These are phyloP conservation scores for Staphylotrichum longicolle DNA, from an alignment of 495 filamentous ascomycete genomes.

Conservation along the genomic window DNA sequence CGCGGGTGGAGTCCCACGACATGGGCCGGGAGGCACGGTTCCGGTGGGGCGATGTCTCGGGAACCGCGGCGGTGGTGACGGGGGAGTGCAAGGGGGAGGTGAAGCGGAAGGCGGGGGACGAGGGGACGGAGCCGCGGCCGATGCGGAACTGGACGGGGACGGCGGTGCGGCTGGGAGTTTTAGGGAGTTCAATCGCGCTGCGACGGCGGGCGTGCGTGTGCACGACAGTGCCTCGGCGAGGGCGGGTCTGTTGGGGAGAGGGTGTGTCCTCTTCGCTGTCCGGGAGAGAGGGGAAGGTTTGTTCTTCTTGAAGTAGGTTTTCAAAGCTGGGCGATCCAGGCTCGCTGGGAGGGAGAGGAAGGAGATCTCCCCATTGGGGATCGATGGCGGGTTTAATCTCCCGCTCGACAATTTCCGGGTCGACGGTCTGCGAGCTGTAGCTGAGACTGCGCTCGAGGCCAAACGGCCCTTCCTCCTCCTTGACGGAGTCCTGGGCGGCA, in stretches of 20 bases:
- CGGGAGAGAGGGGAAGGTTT: conserved; percentile 46
- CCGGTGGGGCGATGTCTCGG: conserved; percentile 26
- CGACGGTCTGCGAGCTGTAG: conserved; percentile 41
- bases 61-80: conserved; percentile 22
- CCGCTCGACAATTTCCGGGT: conserved; percentile 48
- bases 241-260: conserved; percentile 42
- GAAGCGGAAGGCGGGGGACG: conserved; percentile 38
- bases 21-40: conserved; percentile 41
- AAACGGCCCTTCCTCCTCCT: conserved; percentile 23
- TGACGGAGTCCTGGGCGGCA: conserved; percentile 40
- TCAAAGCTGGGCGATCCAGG: conserved; percentile 44
- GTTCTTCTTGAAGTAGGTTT: conserved; percentile 27
- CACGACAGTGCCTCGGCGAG: conserved; percentile 23
- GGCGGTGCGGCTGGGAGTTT: conserved; percentile 50
- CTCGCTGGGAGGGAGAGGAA: conserved; percentile 54
- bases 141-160: conserved; percentile 51
- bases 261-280: conserved; percentile 52
- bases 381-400: conserved; percentile 56
- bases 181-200: conserved; percentile 42
- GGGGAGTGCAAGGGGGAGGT: conserved; percentile 43
- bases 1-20: conserved; percentile 50
- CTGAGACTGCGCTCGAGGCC: conserved; percentile 30
- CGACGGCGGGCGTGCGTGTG: conserved; percentile 40
- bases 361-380: conserved; percentile 54
- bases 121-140: conserved; percentile 44